Evolutionary conservation across 2,329 filamentous ascomycete species (phyloP).

Genomic region (Pyricularia pennisetigena): DNA sequence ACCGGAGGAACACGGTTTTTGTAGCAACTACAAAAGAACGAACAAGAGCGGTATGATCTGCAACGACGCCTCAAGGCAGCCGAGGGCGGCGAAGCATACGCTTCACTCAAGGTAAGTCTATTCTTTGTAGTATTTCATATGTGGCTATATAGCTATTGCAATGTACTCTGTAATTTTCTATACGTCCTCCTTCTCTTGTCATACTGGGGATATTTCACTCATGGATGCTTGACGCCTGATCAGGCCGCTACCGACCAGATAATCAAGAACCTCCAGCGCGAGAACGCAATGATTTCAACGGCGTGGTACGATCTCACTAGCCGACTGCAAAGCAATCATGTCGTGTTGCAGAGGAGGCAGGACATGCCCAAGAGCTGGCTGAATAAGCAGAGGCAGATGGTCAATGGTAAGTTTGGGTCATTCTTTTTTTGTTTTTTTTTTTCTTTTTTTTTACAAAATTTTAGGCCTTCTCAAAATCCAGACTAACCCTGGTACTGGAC

Average conservation of each 20-base stretch:
- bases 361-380: constrained; percentile 75
- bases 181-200: background rate
- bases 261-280: constrained; percentile 62
- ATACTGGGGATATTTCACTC: background rate
- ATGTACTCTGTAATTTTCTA: background rate
- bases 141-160: background rate
- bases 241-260: constrained; percentile 42
- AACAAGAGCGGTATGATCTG: constrained; percentile 45
- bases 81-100: constrained; percentile 36
- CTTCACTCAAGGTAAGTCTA: constrained; percentile 41
- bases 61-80: constrained; percentile 44
- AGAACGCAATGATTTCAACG: constrained; percentile 70
- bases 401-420: constrained; percentile 38
- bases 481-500: background rate
- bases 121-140: background rate
- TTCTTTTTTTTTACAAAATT: no score
- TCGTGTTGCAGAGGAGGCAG: constrained; percentile 64
- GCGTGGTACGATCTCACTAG: constrained; percentile 79
- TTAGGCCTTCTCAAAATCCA: background rate
- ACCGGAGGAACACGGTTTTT: background rate
- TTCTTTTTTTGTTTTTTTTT: background rate
- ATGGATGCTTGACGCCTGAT: background rate
- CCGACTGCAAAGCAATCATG: constrained; percentile 73
- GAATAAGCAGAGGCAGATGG: constrained; percentile 68
- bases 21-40: constrained; percentile 49